Base-by-base conservation (phyloP, 768 basidiomycete genomes). In the Podaxis sp. region DNA sequence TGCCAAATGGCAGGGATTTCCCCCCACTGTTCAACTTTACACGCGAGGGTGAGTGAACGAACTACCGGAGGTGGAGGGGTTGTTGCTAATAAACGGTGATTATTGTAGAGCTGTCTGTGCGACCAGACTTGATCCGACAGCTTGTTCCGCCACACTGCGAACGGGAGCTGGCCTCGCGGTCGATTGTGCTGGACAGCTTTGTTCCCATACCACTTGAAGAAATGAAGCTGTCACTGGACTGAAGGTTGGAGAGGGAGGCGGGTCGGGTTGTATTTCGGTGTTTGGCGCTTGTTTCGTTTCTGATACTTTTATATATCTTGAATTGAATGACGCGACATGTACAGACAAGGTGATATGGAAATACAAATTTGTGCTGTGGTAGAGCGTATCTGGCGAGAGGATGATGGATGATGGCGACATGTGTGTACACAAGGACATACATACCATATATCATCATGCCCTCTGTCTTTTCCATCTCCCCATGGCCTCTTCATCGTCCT, bases 1-100 rank as follows among this genome's bases (percentile, higher is more conserved):
- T 99, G 93, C 95, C 96, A 7, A 97, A 96, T 68, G 96, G 97
- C 65, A 96, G 94, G 75, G 94, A 96, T 57, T 93, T 98, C 77
- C 97, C 97, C 1, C 84, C 84, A 38, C 78, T 99, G 67, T 99
- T 99, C 76, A 87, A 99, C 80, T 98, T 97, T 74, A 94, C 95
- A 61, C 88, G 92, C 66, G 96, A 97, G 80, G 95, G 95, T 95
- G 68, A 78, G 93, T 79, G 39, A 30, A 39, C 52, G 39, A 30
- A 39, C 52, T 24, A 59, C 22, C 46, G 2, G 8, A 33, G 33
- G 30, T 9, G 33, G 33, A 33, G 33, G 33, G 33, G 8, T 2
- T 33, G 8, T 9, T 33, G 33, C 33, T 33, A 33, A 33, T 9
- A 8, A 33, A 2, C 8, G 33, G 33, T 33, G 33, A 33, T 33